These are phyloP conservation scores for Lathyrus oleraceus DNA, from an alignment of 306 rosid genomes.

Conservation along the genomic window DNA sequence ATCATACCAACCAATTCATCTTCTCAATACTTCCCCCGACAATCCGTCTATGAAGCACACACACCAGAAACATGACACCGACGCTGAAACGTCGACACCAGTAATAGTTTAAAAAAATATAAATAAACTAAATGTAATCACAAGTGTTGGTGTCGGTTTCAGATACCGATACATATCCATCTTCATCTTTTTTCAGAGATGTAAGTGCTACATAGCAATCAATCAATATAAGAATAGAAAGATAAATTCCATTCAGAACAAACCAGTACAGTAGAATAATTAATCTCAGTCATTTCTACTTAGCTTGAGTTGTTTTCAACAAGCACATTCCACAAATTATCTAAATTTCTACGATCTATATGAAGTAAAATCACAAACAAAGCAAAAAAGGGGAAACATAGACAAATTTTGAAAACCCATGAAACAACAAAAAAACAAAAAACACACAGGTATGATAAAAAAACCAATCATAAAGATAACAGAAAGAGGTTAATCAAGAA, in stretches of 20 bases:
- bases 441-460: background rate
- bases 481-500: background rate
- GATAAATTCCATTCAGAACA: background rate
- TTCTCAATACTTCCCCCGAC: background rate
- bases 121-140: too few relatives aligned
- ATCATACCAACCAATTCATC: background rate
- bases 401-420: background rate
- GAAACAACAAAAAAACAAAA: background rate
- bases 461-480: background rate
- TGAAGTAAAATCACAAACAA: background rate
- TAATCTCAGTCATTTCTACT: background rate
- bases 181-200: too few relatives aligned
- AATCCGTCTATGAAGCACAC: too few relatives aligned
- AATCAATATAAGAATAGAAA: background rate
- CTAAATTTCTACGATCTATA: background rate
- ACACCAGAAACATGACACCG: too few relatives aligned
- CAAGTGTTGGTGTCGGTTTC: too few relatives aligned
- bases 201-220: too few relatives aligned
- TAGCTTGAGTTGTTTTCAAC: background rate
- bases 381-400: background rate
- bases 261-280: conserved; percentile 2
- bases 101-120: too few relatives aligned
- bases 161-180: too few relatives aligned
- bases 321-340: background rate
- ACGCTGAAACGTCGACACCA: too few relatives aligned